These are phyloP conservation scores for Fistulinella cinereoalba DNA, from an alignment of 1,284 basidiomycete genomes.

Conservation along the genomic window DNA sequence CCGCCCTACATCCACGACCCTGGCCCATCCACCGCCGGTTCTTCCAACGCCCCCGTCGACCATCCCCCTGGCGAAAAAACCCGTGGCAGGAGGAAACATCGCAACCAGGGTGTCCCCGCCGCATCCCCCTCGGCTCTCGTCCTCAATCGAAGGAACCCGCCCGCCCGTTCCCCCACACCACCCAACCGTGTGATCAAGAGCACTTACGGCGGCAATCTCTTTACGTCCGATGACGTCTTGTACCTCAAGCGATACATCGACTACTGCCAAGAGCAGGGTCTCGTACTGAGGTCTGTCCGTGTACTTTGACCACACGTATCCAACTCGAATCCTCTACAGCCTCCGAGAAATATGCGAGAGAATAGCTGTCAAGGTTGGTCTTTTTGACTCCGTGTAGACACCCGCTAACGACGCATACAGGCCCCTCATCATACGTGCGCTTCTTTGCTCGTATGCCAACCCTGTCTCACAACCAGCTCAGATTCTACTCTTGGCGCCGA, in stretches of 20 bases:
- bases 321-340: constrained; percentile 35
- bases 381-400: background rate
- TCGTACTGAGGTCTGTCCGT: constrained; percentile 61
- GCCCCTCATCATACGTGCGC: constrained; percentile 80
- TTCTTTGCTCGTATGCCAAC: too few species aligned
- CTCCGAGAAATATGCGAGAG: constrained; percentile 80
- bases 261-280: constrained; percentile 78
- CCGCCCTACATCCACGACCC: constrained; percentile 50
- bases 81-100: constrained; percentile 62
- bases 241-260: constrained; percentile 83
- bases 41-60: constrained; percentile 27
- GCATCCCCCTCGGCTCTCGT: constrained; percentile 63
- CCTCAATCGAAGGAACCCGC: constrained; percentile 56
- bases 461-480: constrained; percentile 37
- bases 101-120: constrained; percentile 58
- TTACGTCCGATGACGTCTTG: constrained; percentile 73
- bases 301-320: background rate
- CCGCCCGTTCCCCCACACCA: constrained; percentile 75
- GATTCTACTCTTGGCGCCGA: constrained; percentile 84
- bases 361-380: constrained; percentile 68
- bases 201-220: constrained; percentile 80
- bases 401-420: constrained; percentile 34
- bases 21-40: constrained; percentile 41
- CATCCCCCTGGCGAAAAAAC: constrained; percentile 35
- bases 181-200: constrained; percentile 79